Percentiles rank a stretch among this genome's conserved stretches.
phyloP scores from a whole-genome alignment of 2,329 filamentous ascomycete genomes.

The Fusarium sterilihyphosum region DNA sequence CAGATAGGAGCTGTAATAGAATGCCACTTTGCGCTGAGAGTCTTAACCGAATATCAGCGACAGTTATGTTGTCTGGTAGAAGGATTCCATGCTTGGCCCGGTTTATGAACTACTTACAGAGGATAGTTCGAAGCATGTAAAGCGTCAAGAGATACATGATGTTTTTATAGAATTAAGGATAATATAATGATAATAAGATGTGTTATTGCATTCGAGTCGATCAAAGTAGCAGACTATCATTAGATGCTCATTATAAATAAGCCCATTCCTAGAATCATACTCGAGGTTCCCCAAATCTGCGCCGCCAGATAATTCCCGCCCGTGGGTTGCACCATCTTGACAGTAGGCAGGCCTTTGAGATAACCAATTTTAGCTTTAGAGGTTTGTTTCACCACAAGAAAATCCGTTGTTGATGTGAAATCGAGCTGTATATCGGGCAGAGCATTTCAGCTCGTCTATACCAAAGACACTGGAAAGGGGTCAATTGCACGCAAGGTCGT shows the following conservation, averaged over 20 bases:
- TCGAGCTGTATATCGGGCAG: accelerated
- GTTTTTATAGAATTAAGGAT: neutral
- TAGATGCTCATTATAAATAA: neutral
- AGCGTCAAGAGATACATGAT: neutral
- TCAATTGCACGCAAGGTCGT: accelerated
- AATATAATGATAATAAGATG: accelerated
- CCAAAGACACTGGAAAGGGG: no score
- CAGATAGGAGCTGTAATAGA: neutral
- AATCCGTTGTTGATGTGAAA: no score
- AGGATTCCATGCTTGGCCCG: neutral
- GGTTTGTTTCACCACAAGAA: no score
- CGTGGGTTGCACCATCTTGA: accelerated
- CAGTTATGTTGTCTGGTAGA: neutral
- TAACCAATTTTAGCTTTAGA: no score
- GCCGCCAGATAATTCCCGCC: no score
- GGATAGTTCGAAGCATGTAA: accelerated
- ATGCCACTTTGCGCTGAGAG: accelerated
- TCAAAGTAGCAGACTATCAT: accelerated
- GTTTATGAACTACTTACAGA: accelerated
- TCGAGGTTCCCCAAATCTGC: no score
- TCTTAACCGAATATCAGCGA: accelerated
- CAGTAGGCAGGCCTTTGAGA: accelerated
- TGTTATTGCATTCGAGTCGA: accelerated
- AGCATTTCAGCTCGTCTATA: no score
- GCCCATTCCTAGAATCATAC: no score